Evolutionary conservation across 163 green algal species (phyloP), one percentile per base, ranked within the genome.

Genomic region (Botryococcus braunii): DNA sequence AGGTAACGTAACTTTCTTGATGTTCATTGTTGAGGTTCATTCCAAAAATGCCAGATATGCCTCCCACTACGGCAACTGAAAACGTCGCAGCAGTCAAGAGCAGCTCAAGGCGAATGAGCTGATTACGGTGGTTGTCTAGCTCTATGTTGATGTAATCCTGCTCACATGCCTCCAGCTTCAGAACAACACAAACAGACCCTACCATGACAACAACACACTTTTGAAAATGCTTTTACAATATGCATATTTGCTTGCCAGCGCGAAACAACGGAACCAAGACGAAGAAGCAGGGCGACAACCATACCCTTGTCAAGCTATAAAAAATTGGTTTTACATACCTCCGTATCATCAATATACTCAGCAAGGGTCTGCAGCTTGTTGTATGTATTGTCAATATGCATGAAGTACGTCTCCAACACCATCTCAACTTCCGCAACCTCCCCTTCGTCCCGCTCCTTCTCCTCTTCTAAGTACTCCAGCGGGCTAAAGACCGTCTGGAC

Each of bases 361-460:
- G 73, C 75, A 34, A 92, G 74, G 23, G 83, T 87, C 69, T 87
- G 76, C 69, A 96, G 81, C 67, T 86, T 82, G 77, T 95, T 95
- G 78, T 81, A 91, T 6, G 87, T 95, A 70, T 94, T 91, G 80
- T 96, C 87, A 7, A 93, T 61, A 58, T 89, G 79, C 86, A 96
- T 92, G 78, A 95, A 97, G 77, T 96, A 97, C 5, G 88, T 79
- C 75, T 97, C 89, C 69, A 97, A 70, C 5, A 68, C 40, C 63
- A 69, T 69, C 11, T 65, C 65, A 1, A 81, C 75, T 27, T 66
- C 66, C 17, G 65, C 71, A 35, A 81, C 62, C 27, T 68, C 75
- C 61, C 71, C 70, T 39, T 77, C 66, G 0, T 65, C 50, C 55
- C 46, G 41, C 66, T 66, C 50, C 23, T 37, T 69, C 57, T 69